phyloP scores from a whole-genome alignment of 768 basidiomycete species.

The Phlebiopsis flavidoalba region DNA sequence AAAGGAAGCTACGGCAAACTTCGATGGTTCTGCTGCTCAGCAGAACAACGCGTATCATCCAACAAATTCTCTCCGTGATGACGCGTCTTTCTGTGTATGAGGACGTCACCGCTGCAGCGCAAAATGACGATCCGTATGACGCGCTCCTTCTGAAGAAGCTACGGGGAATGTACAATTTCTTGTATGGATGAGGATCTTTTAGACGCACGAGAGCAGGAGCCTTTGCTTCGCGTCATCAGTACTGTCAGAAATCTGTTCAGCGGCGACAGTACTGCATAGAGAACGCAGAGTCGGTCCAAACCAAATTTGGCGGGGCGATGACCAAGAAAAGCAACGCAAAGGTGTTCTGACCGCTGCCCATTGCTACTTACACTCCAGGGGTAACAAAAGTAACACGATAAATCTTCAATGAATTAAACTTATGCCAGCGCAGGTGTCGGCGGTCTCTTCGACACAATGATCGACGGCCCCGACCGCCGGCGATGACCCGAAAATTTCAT shows the following conservation, averaged over 20 bases:
- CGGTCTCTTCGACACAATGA: slow-evolving; percentile 72
- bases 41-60: slow-evolving; percentile 77
- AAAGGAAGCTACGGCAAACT: slow-evolving; percentile 69
- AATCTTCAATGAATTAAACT: background rate
- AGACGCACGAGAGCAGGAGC: slow-evolving; percentile 65
- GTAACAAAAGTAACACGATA: slow-evolving; percentile 37
- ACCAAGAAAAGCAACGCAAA: slow-evolving; percentile 30
- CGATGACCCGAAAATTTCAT: slow-evolving; percentile 81
- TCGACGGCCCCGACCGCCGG: slow-evolving; percentile 90
- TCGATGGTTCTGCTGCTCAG: slow-evolving; percentile 64
- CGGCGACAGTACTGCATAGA: slow-evolving; percentile 40
- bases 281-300: background rate
- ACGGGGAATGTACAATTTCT: slow-evolving; percentile 66
- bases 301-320: slow-evolving; percentile 3
- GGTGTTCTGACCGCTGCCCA: slow-evolving; percentile 77
- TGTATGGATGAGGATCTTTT: slow-evolving; percentile 80
- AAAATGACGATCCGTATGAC: slow-evolving; percentile 34
- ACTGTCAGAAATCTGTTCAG: slow-evolving; percentile 57
- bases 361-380: slow-evolving; percentile 88
- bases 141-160: slow-evolving; percentile 57
- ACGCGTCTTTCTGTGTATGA: slow-evolving; percentile 28
- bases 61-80: slow-evolving; percentile 56
- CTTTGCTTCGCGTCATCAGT: slow-evolving; percentile 63
- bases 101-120: slow-evolving; percentile 9
- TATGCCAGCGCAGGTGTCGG: slow-evolving; percentile 50